Evolutionary conservation across 1,284 basidiomycete species (phyloP), one percentile per base, ranked within the genome.

Genomic region (Mycena sp.): DNA sequence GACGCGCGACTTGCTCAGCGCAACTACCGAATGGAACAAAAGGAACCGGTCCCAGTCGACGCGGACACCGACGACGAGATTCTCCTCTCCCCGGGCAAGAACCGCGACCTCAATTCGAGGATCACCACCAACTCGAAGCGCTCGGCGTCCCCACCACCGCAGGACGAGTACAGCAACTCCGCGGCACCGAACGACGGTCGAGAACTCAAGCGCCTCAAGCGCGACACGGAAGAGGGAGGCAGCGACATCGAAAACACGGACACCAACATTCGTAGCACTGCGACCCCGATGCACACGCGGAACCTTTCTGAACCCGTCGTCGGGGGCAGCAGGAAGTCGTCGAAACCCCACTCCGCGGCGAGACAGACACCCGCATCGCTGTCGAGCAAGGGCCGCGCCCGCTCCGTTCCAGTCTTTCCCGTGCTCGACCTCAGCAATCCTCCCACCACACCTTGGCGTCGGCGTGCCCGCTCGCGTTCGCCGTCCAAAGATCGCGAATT

Each of bases 321-420:
- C 3, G 59, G 19, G 9, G 28, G 46, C 53, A 43, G 25, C 52
- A 54, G 32, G 2, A 63, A 45, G 23, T 38, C 32, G 10, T 30
- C 35, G 12, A 65, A 69, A 41, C 58, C 57, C 4, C 60, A 57
- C 19, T 63, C 61, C 25, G 52, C 52, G 25, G 57, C 46, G 67
- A 59, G 37, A 26, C 56, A 54, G 23, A 74, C 54, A 26, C 61
- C 25, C 21, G 62, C 41, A 41, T 46, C 23, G 46, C 68, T 26
- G 64, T 70, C 19, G 64, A 59, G 51, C 37, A 63, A 64, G 37
- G 58, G 55, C 29, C 76, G 83, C 63, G 81, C 83, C 6, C 78
- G 75, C 46, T 83, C 82, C 23, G 81, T 83, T 10, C 82, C 82
- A 9, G 53, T 81, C 23, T 81, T 83, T 57, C 70, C 77, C 25